These are phyloP conservation scores for Fusarium tupiense DNA, from an alignment of 2,329 filamentous ascomycete genomes.

Conservation along the genomic window DNA sequence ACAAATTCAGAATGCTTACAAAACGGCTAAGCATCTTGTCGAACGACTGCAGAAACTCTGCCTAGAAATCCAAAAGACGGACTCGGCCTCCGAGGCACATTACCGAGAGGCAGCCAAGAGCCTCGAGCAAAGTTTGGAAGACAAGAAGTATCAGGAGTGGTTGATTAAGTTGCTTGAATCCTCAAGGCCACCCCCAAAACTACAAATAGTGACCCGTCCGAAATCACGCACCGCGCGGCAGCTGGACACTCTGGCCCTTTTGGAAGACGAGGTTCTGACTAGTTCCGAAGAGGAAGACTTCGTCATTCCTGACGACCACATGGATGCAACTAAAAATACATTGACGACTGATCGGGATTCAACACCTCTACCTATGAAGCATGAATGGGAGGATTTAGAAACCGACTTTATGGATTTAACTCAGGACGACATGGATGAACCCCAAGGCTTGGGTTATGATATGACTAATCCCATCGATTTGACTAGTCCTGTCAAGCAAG, in stretches of 20 bases:
- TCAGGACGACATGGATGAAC: slow-evolving; percentile 35
- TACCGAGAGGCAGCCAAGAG: slow-evolving; percentile 65
- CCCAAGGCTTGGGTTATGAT: not conserved
- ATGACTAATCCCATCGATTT: slow-evolving; percentile 39
- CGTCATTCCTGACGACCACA: slow-evolving; percentile 52
- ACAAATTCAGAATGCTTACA: slow-evolving; percentile 57
- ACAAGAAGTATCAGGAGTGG: slow-evolving; percentile 66
- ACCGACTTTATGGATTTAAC: slow-evolving; percentile 45
- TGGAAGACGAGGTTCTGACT: slow-evolving; percentile 61
- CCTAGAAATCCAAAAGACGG: slow-evolving; percentile 59
- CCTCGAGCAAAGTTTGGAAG: slow-evolving; percentile 72
- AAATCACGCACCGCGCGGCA: slow-evolving; percentile 5
- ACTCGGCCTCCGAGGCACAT: slow-evolving; percentile 63
- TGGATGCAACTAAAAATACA: slow-evolving; percentile 8
- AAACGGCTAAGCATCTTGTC: slow-evolving; percentile 54
- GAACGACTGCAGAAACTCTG: slow-evolving; percentile 65
- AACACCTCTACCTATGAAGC: slow-evolving; percentile 23
- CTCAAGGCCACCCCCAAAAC: slow-evolving; percentile 52
- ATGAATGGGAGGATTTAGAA: slow-evolving; percentile 27
- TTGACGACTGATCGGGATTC: not conserved
- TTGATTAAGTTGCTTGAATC: slow-evolving; percentile 57
- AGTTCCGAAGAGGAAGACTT: slow-evolving; percentile 63
- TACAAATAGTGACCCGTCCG: slow-evolving; percentile 35
- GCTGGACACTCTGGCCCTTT: not conserved
- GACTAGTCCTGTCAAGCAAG: slow-evolving; percentile 35